Evolutionary conservation across 208 protist species (phyloP).

Genomic region (Trypanosoma boissoni): DNA sequence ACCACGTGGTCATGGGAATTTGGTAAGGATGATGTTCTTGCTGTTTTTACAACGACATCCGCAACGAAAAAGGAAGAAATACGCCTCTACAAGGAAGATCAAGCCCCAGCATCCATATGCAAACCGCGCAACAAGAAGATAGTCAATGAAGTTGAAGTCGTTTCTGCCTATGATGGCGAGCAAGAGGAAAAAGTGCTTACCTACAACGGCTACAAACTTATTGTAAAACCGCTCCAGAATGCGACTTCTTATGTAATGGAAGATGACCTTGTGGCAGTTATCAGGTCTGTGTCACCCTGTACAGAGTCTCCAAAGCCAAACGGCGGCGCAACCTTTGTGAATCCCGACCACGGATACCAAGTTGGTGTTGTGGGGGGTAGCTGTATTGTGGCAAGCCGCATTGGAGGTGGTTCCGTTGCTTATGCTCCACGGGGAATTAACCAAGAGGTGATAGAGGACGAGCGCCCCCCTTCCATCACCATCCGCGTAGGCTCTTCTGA

Average conservation of each 20-base stretch:
- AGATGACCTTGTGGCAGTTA: constrained; percentile 26
- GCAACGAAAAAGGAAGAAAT: constrained; percentile 63
- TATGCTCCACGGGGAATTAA: constrained; percentile 45
- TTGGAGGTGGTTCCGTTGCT: constrained; percentile 65
- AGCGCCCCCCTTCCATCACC: constrained; percentile 65
- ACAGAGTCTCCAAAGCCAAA: constrained; percentile 36
- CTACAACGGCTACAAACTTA: constrained; percentile 45
- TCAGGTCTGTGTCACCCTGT: constrained; percentile 47
- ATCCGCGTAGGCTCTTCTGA: constrained; percentile 62
- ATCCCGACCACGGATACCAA: constrained; percentile 52
- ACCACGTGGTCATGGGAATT: constrained; percentile 54
- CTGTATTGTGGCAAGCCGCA: constrained; percentile 57
- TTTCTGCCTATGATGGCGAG: constrained; percentile 42
- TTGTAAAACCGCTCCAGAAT: constrained; percentile 64
- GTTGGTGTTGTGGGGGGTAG: constrained; percentile 53
- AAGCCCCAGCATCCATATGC: constrained; percentile 31
- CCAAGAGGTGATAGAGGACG: constrained; percentile 27
- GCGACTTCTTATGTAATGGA: constrained; percentile 52
- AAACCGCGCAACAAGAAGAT: constrained; percentile 43
- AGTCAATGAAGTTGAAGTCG: constrained; percentile 49
- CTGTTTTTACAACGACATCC: constrained; percentile 40
- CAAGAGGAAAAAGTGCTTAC: constrained; percentile 53
- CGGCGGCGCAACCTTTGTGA: constrained; percentile 41
- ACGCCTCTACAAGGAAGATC: constrained; percentile 35
- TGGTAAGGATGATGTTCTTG: constrained; percentile 27